Percentiles rank a stretch among this genome's conserved stretches.
Evolutionary conservation across 2,329 filamentous ascomycete genomes (phyloP).

Genomic region (Diaporthe helianthi): DNA sequence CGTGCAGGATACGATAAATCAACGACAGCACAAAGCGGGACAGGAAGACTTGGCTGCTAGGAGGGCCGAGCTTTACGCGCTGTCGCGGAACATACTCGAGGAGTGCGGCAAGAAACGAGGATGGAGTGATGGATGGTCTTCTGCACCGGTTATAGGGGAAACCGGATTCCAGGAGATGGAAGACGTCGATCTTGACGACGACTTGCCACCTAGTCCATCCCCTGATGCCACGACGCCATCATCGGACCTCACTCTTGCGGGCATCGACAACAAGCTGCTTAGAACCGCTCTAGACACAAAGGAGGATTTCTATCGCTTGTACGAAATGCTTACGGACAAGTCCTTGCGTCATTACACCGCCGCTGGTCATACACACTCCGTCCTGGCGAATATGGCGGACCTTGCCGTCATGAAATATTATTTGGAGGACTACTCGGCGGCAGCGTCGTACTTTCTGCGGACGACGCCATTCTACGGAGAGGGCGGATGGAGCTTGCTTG

Average conservation of each 20-base stretch:
- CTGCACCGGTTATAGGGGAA: slow-evolving; percentile 59
- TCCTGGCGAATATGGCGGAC: slow-evolving; percentile 81
- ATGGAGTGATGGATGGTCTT: slow-evolving; percentile 80
- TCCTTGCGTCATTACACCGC: slow-evolving; percentile 83
- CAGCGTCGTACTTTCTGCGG: slow-evolving; percentile 78
- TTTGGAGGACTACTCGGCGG: slow-evolving; percentile 74
- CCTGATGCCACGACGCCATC: slow-evolving; percentile 36
- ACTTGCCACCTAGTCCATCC: slow-evolving; percentile 42
- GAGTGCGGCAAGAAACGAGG: slow-evolving; percentile 72
- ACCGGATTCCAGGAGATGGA: slow-evolving; percentile 58
- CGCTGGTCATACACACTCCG: slow-evolving; percentile 78
- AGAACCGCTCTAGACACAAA: slow-evolving; percentile 66
- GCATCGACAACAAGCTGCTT: slow-evolving; percentile 64
- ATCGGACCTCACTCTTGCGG: slow-evolving; percentile 45
- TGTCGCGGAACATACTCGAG: slow-evolving; percentile 82
- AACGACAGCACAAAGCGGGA: slow-evolving; percentile 60
- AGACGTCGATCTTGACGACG: slow-evolving; percentile 62
- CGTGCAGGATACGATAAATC: slow-evolving; percentile 45
- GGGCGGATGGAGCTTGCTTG: slow-evolving; percentile 78
- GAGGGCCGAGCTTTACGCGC: slow-evolving; percentile 80
- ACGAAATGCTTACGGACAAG: slow-evolving; percentile 82
- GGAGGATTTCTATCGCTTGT: slow-evolving; percentile 70
- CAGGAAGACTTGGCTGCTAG: slow-evolving; percentile 83
- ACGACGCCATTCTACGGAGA: slow-evolving; percentile 82
- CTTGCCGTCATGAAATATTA: slow-evolving; percentile 85